A percentile compares a stretch with the other conserved stretches of the same genome.
Conservation (phyloP, 345 rosid species). For the Raphanus raphanistrum region DNA sequence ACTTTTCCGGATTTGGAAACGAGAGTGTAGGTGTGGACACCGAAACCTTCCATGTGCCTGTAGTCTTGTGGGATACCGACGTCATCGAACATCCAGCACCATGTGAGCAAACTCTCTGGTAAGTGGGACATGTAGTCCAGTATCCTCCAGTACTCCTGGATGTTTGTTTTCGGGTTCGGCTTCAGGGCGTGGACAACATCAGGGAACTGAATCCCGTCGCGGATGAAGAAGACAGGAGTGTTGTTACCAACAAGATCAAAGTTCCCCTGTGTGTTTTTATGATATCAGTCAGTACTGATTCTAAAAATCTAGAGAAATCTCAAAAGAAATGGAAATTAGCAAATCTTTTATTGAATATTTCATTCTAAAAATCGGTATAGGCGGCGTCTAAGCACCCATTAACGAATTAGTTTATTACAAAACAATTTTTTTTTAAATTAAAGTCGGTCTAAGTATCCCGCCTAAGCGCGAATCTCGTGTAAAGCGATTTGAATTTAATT, state of each 20-base stretch:
- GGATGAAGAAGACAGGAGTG: slow-evolving; percentile 91
- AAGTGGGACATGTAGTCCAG: slow-evolving; percentile 92
- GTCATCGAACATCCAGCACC: slow-evolving; percentile 87
- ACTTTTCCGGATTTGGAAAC: slow-evolving; percentile 83
- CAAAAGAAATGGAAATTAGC: background rate
- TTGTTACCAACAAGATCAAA: slow-evolving; percentile 99
- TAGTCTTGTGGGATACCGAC: slow-evolving; percentile 89
- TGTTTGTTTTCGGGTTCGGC: slow-evolving; percentile 94
- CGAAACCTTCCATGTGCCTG: slow-evolving; percentile 96
- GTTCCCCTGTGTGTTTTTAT: slow-evolving; percentile 61
- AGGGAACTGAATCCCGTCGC: slow-evolving; percentile 97
- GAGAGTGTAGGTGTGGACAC: slow-evolving; percentile 87
- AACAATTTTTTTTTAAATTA: too few relatives aligned
- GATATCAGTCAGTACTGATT: slow-evolving; percentile 5
- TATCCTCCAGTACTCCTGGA: slow-evolving; percentile 98
- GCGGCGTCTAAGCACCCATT: too few relatives aligned
- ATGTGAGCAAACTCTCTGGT: slow-evolving; percentile 89
- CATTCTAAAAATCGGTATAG: background rate
- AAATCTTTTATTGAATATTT: background rate
- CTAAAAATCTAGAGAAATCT: background rate
- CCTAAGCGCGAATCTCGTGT: too few relatives aligned
- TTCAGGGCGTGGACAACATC: slow-evolving; percentile 87
- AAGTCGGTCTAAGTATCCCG: too few relatives aligned
- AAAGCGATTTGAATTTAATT: background rate
- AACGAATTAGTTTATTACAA: too few relatives aligned